Evolutionary conservation across 768 basidiomycete genomes (phyloP), one percentile per base, ranked within the genome.

Genomic region (Rhodotorula diobovata): DNA sequence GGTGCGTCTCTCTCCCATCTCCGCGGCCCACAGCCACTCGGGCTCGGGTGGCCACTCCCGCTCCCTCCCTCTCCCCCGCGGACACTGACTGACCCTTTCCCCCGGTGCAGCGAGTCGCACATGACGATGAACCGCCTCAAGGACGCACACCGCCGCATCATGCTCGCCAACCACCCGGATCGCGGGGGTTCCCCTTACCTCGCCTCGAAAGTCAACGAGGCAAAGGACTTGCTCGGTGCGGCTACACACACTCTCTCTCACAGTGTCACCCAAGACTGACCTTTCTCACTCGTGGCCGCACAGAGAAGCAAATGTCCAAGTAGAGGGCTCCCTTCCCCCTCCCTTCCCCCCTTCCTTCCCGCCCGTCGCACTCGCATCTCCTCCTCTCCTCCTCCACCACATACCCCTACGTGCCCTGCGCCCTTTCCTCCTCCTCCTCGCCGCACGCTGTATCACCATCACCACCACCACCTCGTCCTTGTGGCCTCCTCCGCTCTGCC

Each of bases 111-210:
- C 81, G 95, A 98, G 73, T 87, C 87, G 28, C 85, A 90, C 18
- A 84, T 83, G 66, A 82, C 95, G n/a, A 85, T 86, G n/a, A 86
- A 79, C 63, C 87, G 84, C 80, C 80, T 97, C 68, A 97, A 97
- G 82, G 95, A 97, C 76, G 93, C 96, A 0, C 96, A 99, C 82
- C 87, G 95, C 66, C 87, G 89, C 48, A 90, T 99, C 76, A 99
- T 99, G 96, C 85, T 98, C 61, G 90, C 93, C 39, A 99, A 99
- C 82, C 96, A 99, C 82, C 96, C 96, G 20, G 96, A 99, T 83
- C 85, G 96, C 71, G 96, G 96, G 45, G 96, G 96, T 41, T 91
- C 93, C n/a, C 96, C 96, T 14, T 99, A 97, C 81, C 83, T 98
- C 61, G 94, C 96, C 21, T 93, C 92, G 78, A 98, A 99, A 85